Conservation (phyloP, 225 moss, liverwort and hornwort genomes). For the Neckera pumila region DNA sequence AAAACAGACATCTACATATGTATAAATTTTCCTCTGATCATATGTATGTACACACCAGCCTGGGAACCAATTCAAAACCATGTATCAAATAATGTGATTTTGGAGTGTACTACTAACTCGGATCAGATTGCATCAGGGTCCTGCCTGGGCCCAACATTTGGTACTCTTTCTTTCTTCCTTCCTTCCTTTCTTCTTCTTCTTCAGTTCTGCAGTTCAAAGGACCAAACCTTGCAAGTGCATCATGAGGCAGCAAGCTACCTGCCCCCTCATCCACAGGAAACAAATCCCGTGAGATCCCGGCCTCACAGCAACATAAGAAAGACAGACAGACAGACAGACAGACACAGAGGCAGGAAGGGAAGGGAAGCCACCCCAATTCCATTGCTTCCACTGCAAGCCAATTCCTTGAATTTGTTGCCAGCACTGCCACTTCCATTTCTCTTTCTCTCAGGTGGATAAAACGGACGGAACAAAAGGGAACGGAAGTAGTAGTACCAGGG, state of each 20-base stretch:
- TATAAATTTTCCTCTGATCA: neutral
- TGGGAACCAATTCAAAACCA: rapidly evolving
- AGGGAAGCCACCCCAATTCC: neutral
- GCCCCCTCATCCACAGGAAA: neutral
- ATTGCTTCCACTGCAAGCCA: neutral
- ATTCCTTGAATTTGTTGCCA: neutral
- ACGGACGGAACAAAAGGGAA: no score
- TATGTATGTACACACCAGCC: neutral
- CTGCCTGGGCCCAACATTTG: neutral
- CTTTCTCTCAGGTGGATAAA: no score
- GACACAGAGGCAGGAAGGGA: neutral
- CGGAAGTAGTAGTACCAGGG: no score
- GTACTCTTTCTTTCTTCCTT: neutral
- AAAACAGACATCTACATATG: neutral
- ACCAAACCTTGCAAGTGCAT: neutral
- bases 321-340: no score
- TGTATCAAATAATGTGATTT: neutral
- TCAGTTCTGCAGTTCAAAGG: neutral
- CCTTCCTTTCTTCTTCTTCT: neutral
- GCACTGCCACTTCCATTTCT: no score
- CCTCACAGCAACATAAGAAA: neutral
- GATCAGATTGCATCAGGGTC: no score
- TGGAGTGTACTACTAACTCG: no score
- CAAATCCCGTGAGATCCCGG: neutral
- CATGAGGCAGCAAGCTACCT: neutral